Conservation (phyloP, 257 asterid genomes). For the Craterostigma plantagineum region DNA sequence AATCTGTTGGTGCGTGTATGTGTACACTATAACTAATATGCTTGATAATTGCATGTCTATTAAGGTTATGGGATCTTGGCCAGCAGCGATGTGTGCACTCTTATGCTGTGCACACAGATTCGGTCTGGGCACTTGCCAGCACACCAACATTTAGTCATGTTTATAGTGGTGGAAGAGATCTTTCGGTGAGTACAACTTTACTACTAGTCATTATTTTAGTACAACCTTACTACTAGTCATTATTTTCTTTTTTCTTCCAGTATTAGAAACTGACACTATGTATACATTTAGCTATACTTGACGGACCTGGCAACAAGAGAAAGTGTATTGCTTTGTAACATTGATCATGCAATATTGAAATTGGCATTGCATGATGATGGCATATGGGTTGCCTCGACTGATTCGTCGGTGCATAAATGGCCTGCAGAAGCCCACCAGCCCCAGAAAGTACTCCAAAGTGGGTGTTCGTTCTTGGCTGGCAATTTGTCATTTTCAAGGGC, state of each 20-base stretch:
- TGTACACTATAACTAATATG: too few relatives aligned
- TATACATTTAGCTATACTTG: conserved; percentile 51
- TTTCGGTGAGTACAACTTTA: conserved; percentile 48
- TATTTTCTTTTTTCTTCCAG: conserved; percentile 3
- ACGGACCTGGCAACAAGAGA: conserved; percentile 96
- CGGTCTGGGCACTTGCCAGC: conserved; percentile 99
- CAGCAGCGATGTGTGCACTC: conserved; percentile 95
- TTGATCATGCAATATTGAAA: conserved; percentile 67
- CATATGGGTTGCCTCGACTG: conserved; percentile 89
- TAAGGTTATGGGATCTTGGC: conserved; percentile 95
- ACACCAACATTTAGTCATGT: conserved; percentile 87
- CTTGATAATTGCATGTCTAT: neutral
- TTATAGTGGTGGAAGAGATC: conserved; percentile 97
- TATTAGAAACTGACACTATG: conserved; percentile 11
- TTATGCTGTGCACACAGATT: conserved; percentile 95
- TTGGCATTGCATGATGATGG: conserved; percentile 73
- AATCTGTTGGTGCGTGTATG: too few relatives aligned
- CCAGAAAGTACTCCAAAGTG: conserved; percentile 62
- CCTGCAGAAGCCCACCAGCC: conserved; percentile 80
- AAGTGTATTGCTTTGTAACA: conserved; percentile 65
- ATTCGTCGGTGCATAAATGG: conserved; percentile 91
- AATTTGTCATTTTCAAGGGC: conserved; percentile 96
- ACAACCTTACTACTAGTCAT: conserved; percentile 7
- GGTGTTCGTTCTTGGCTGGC: conserved; percentile 95
- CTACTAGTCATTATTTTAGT: too few relatives aligned